Evolutionary conservation across 345 rosid genomes (phyloP), one percentile per base, ranked within the genome.

Genomic region (Lepidium aucheri): DNA sequence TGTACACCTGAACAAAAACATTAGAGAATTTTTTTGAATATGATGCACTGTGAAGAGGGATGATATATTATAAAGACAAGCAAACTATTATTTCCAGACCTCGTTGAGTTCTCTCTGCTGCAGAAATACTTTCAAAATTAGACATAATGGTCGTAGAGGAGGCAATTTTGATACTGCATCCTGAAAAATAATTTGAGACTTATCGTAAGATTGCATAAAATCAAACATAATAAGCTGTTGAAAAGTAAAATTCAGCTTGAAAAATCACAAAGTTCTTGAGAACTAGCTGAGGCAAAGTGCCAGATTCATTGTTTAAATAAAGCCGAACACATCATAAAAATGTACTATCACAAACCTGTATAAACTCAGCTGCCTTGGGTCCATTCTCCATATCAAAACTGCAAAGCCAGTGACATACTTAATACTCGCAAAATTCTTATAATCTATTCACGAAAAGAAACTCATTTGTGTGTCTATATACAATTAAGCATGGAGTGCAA

Each of bases 51-150:
- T 7, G 66, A 56, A 59, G 32, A 8, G 2, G 5, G 53, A 39
- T 4, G 62, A 17, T 28, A 45, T 14, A n/a, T 60, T 56, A 11
- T 10, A 24, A 33, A 14, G 12, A 62, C 60, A 24, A 20, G 8
- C 5, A 65, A 40, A 54, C 11, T 44, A 38, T 36, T 22, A 33
- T 47, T 6, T 59, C 53, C 71, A 72, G 49, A 93, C 98, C 96
- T 93, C 98, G 67, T 93, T 93, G 44, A 87, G 85, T 53, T 84
- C 97, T 76, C 98, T 90, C 70, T 93, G 98, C 68, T 93, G 98
- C 67, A 93, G 75, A 78, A 93, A 93, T 5, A 88, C 89, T 87
- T 93, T 93, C 79, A 93, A 69, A 68, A 88, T 90, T 65, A 90
- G 78, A 72, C 96, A 90, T 61, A 93, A 75, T 49, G 97, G 92